Base-by-base conservation (phyloP, 345 rosid genomes). In the Orychophragmus violaceus region DNA sequence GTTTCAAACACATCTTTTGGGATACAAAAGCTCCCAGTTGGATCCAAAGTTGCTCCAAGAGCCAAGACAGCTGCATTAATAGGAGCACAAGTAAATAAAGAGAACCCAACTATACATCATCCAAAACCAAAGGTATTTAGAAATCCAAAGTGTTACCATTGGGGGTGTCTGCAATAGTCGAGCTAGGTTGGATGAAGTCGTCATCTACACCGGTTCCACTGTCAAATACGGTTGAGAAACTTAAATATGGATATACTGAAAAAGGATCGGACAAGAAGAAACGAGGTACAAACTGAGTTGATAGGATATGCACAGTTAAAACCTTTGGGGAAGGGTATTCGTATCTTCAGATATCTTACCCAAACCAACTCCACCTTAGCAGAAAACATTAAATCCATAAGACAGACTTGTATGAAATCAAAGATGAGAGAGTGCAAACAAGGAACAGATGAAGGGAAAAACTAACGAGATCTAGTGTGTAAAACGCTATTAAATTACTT, bases 1-100 rank as follows among this genome's bases (percentile, higher is more conserved):
- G 82, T 48, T 63, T 82, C 82, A 49, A 59, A 80, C 44, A 66
- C 66, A 54, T 74, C 69, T 60, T 74, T 74, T 14, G 74, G 73
- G 45, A 67, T 54, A 29, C 73, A 74, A 27, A 54, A 19, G 59
- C 42, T 55, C 29, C 59, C 74, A 27, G 54, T 67, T 65, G 82
- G 68, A 67, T 66, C 87, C 77, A 71, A 46, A 57, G 78, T 54
- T 66, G 78, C 71, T 66, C 69, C 72, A 28, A 76, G 56, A 51
- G 76, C 71, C 65, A 75, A 66, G 29, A 79, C 72, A 46, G 69
- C 76, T 66, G 57, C 58, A 76, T 54, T 36, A 14, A 21, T 29
- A 42, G n/a, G 45, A 44, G 53, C 18, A 0, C 33, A 35, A 39
- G 64, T 70, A 42, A 65, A 70, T 13, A 35, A 52, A 12, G 50